phyloP scores from a whole-genome alignment of 2,329 filamentous ascomycete genomes.

The Triangularia setosa region DNA sequence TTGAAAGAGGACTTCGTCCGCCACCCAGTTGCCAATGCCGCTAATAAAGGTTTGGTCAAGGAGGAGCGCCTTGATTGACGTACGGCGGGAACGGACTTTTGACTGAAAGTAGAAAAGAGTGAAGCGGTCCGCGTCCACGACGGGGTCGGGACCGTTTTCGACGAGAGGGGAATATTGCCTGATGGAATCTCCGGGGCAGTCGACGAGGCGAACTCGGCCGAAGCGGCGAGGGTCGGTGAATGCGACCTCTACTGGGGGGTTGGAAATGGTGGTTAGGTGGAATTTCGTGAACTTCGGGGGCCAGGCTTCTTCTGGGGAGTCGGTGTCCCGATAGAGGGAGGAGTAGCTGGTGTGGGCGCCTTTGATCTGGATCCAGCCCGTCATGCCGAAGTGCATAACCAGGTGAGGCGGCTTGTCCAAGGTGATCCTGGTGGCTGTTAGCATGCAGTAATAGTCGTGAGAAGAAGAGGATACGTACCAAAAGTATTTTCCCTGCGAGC shows the following conservation, averaged over 20 bases:
- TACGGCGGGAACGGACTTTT: slow-evolving; percentile 70
- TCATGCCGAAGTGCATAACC: slow-evolving; percentile 83
- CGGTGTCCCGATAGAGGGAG: slow-evolving; percentile 73
- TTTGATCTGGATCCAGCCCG: slow-evolving; percentile 83
- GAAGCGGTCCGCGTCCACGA: slow-evolving; percentile 73
- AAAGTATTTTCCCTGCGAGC: slow-evolving; percentile 95
- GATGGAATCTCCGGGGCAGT: slow-evolving; percentile 74
- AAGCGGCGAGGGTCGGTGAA: slow-evolving; percentile 83
- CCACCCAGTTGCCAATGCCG: slow-evolving; percentile 96
- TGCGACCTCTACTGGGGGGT: slow-evolving; percentile 57
- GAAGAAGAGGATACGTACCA: no score
- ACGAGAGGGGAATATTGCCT: slow-evolving; percentile 72
- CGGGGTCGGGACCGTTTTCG: slow-evolving; percentile 91
- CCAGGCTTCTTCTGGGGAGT: slow-evolving; percentile 61
- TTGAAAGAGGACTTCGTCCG: slow-evolving; percentile 89
- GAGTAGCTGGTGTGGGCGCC: slow-evolving; percentile 74
- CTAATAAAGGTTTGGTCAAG: slow-evolving; percentile 85
- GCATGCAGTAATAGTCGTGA: no score
- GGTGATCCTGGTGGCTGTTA: no score
- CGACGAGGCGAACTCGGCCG: slow-evolving; percentile 73
- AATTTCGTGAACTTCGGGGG: slow-evolving; percentile 92
- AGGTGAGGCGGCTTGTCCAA: slow-evolving; percentile 78
- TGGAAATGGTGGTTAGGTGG: slow-evolving; percentile 52
- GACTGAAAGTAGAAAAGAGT: slow-evolving; percentile 70
- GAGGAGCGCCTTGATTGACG: slow-evolving; percentile 84